Percentiles rank a stretch among this genome's conserved stretches.
phyloP scores from a whole-genome alignment of 495 filamentous ascomycete species.

The Chaetomium cochliodes region DNA sequence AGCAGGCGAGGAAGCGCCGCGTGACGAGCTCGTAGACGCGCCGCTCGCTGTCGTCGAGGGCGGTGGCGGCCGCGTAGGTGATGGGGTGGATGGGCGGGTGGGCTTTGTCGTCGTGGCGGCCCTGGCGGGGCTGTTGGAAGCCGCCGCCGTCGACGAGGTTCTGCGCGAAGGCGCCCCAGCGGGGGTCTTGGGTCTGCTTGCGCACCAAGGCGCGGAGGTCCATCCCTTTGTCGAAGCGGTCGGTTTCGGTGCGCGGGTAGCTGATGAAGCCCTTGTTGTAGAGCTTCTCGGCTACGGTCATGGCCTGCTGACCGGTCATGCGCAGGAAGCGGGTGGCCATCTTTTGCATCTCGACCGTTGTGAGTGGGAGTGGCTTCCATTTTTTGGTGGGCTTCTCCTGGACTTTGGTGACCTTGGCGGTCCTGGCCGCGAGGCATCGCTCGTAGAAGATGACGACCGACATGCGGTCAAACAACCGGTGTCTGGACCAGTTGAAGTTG shows the following conservation, averaged over 20 bases:
- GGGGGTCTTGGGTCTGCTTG: slow-evolving; percentile 72
- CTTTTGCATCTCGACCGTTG: slow-evolving; percentile 98
- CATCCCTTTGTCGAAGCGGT: slow-evolving; percentile 90
- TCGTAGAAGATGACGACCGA: slow-evolving; percentile 81
- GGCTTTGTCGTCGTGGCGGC: slow-evolving; percentile 88
- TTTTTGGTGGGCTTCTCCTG: slow-evolving; percentile 89
- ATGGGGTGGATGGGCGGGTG: slow-evolving; percentile 97
- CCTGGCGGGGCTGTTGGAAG: slow-evolving; percentile 78
- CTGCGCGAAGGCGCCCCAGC: slow-evolving; percentile 83
- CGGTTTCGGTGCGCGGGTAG: slow-evolving; percentile 95
- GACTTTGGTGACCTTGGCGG: slow-evolving; percentile 76
- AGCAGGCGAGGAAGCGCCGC: slow-evolving; percentile 94
- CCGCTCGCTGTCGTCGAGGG: slow-evolving; percentile 64
- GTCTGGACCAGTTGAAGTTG: slow-evolving; percentile 78
- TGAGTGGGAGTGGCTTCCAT: slow-evolving; percentile 89
- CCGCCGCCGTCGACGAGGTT: slow-evolving; percentile 70
- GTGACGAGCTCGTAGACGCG: slow-evolving; percentile 90
- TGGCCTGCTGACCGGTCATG: slow-evolving; percentile 81
- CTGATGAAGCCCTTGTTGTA: slow-evolving; percentile 96
- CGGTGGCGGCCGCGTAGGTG: slow-evolving; percentile 64
- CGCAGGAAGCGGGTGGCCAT: slow-evolving; percentile 82
- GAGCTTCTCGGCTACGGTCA: slow-evolving; percentile 85
- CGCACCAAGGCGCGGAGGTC: slow-evolving; percentile 76
- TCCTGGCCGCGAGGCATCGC: slow-evolving; percentile 72
- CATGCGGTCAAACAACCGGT: slow-evolving; percentile 83